phyloP scores from a whole-genome alignment of 2,329 filamentous ascomycete genomes.

The Nakataea oryzae region DNA sequence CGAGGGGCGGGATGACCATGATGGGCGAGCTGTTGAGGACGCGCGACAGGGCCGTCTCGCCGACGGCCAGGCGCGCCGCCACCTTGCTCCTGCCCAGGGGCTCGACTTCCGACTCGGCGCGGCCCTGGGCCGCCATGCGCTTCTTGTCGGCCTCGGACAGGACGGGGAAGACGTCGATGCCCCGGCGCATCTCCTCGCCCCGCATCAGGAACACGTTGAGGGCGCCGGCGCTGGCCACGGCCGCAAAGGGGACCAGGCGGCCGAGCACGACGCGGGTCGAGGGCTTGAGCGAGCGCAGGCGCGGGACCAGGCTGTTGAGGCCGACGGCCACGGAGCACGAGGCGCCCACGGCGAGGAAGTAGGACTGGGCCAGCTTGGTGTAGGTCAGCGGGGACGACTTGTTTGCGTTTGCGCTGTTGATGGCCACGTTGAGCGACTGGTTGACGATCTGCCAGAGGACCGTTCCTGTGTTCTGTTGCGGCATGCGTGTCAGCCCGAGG shows the following conservation, averaged over 20 bases:
- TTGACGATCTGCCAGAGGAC: constrained; percentile 93
- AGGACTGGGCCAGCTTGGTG: constrained; percentile 75
- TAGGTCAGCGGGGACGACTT: constrained; percentile 85
- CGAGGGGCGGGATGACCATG: constrained; percentile 87
- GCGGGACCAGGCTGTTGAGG: constrained; percentile 80
- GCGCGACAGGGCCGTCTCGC: constrained; percentile 82
- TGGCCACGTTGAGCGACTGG: constrained; percentile 94
- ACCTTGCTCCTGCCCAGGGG: constrained; percentile 79
- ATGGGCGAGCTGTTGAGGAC: constrained; percentile 93
- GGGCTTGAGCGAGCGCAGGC: constrained; percentile 66
- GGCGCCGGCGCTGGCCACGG: constrained; percentile 81
- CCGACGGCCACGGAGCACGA: constrained; percentile 91
- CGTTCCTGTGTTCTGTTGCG: constrained; percentile 61
- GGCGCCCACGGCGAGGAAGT: constrained; percentile 81
- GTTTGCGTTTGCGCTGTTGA: constrained; percentile 97
- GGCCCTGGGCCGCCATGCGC: constrained; percentile 43
- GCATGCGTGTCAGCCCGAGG: neutral
- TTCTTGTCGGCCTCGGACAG: constrained; percentile 60
- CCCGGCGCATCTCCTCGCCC: constrained; percentile 83
- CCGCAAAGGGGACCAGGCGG: constrained; percentile 91
- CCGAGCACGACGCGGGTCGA: constrained; percentile 66
- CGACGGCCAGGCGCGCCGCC: constrained; percentile 81
- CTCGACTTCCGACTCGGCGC: constrained; percentile 52
- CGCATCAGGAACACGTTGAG: constrained; percentile 98
- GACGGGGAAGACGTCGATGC: constrained; percentile 86